Evolutionary conservation across 192 early-diverging fungal genomes (phyloP).

Genomic region (Mortierella claussenii): DNA sequence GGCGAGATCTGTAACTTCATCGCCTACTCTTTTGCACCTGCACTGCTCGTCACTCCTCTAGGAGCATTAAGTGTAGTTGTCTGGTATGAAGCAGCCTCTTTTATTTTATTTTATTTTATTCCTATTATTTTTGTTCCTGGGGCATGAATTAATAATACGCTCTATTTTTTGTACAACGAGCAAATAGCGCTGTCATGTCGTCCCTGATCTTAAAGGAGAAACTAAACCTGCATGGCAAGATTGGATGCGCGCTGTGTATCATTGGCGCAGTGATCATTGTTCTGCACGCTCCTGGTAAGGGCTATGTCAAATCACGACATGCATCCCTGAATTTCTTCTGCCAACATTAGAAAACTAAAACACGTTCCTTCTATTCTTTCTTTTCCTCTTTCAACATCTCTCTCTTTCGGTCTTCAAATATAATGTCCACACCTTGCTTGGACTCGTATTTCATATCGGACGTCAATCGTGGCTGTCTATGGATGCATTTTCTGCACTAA

Average conservation of each 20-base stretch:
- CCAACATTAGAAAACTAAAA: too few species aligned
- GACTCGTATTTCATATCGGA: too few species aligned
- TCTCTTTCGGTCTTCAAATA: not conserved
- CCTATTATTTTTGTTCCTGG: not conserved
- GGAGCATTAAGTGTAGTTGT: slow-evolving; percentile 92
- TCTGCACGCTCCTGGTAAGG: slow-evolving; percentile 59
- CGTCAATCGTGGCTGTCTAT: too few species aligned
- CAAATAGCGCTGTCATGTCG: slow-evolving; percentile 66
- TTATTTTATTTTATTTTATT: not conserved
- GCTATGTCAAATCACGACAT: too few species aligned
- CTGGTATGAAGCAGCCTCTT: slow-evolving; percentile 55
- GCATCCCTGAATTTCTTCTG: too few species aligned
- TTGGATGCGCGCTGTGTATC: slow-evolving; percentile 75
- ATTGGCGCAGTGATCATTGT: slow-evolving; percentile 67
- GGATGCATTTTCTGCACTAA: not conserved
- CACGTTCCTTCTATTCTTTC: not conserved
- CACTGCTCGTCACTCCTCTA: slow-evolving; percentile 95
- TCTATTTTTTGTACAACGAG: not conserved
- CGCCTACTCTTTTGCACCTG: slow-evolving; percentile 97
- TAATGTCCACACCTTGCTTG: too few species aligned
- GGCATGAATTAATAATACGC: not conserved
- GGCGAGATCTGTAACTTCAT: slow-evolving; percentile 96
- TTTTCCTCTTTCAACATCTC: not conserved
- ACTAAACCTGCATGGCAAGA: slow-evolving; percentile 69
- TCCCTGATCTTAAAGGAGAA: slow-evolving; percentile 72